Conservation (phyloP, 2,329 filamentous ascomycete species). For the Aspergillus sp. region DNA sequence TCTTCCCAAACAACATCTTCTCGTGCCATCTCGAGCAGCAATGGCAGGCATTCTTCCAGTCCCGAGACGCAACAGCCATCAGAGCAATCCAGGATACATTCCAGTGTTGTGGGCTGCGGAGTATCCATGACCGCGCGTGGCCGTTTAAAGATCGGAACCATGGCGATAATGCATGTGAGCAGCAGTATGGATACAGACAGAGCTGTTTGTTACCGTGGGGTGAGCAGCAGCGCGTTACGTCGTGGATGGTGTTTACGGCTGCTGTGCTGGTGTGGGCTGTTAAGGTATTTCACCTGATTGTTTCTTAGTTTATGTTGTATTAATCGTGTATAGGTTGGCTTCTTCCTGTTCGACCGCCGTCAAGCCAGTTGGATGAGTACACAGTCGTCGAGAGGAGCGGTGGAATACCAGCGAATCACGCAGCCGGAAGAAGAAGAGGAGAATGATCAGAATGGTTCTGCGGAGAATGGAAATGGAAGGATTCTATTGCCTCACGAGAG, state of each 20-base stretch:
- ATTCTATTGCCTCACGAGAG: too few species aligned
- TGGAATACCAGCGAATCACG: slow-evolving; percentile 7
- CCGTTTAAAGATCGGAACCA: slow-evolving; percentile 29
- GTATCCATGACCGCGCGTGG: slow-evolving; percentile 33
- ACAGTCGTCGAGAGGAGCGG: not conserved
- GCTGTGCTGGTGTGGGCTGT: slow-evolving; percentile 15
- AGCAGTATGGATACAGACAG: slow-evolving; percentile 23
- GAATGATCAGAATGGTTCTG: not conserved
- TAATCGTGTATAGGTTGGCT: slow-evolving; percentile 1
- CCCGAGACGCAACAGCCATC: slow-evolving; percentile 25
- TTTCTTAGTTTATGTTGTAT: not conserved
- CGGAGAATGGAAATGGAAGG: not conserved
- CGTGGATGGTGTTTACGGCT: slow-evolving; percentile 24
- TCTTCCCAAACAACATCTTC: slow-evolving; percentile 18
- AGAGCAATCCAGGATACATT: slow-evolving; percentile 28
- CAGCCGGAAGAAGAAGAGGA: slow-evolving; percentile 4
- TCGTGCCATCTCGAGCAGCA: slow-evolving; percentile 25
- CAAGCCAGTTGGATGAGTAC: slow-evolving; percentile 8
- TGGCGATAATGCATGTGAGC: slow-evolving; percentile 26
- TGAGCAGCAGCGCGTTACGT: slow-evolving; percentile 18
- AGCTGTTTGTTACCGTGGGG: slow-evolving; percentile 28
- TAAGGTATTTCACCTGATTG: slow-evolving; percentile 11
- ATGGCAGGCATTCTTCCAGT: slow-evolving; percentile 27
- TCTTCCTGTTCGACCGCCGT: not conserved
- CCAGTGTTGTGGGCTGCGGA: slow-evolving; percentile 31